Evolutionary conservation across 2,329 filamentous ascomycete genomes (phyloP), one percentile per base, ranked within the genome.

Genomic region (Pezicula radicicola): DNA sequence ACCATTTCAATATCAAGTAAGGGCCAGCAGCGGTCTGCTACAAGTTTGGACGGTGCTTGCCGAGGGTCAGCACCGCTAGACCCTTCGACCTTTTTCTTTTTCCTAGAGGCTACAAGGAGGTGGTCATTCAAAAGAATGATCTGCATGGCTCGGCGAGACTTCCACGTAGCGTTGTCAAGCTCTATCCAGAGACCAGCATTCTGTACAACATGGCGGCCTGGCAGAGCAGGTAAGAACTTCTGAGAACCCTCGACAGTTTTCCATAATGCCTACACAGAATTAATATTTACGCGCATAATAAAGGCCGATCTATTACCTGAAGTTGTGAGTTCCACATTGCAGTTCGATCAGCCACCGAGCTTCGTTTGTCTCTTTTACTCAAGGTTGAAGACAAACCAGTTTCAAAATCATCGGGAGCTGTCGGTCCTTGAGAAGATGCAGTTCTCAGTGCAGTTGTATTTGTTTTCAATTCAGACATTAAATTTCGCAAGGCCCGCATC

Each of bases 181-280:
- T 99, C 93, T 53, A 97, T 89, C 94, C 94, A 99, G 45, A 88
- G 83, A 1, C 90, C 88, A 4, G 91, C 96, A 69, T 97, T 93
- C 68, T 96, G 86, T 2, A 97, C 84, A 43, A 99, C 91, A 67
- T 97, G 95, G 37, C 94, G 86, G n/a, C 92, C 93, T 18, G 89
- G 84, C 18, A 91, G 81, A 50, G 92, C 94, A 13, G 94, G 94
- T 10, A 99, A 75, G 65, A 96, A 99, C 68, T 97, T 97, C 65
- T 99, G 94, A 9, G 92, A 96, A 1, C 93, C 93, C 69, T 97
- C 94, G n/a, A 99, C 90, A 41, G 88, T 89, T 73, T 97, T 97
- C 84, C 94, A 99, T 43, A 99, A 75, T 21, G 91, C 87, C 70
- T 95, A 33, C 1, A 21, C 9, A 10, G 16, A 41, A 25, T 62